A percentile compares a stretch with the other conserved stretches of the same genome.
These are phyloP conservation scores for Lathyrus sativus DNA, from an alignment of 306 rosid genomes.

Conservation along the genomic window DNA sequence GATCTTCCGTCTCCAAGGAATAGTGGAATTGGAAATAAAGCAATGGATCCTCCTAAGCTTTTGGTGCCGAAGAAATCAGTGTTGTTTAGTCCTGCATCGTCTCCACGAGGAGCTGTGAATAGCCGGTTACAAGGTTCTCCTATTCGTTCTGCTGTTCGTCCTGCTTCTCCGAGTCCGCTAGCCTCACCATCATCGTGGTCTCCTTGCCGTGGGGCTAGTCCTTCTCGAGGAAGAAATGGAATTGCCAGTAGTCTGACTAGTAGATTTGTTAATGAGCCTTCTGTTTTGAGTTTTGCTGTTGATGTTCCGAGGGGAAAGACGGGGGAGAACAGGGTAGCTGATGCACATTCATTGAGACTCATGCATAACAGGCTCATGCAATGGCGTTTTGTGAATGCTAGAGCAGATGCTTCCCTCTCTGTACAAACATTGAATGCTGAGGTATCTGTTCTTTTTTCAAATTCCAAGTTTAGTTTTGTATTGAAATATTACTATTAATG, in stretches of 20 bases:
- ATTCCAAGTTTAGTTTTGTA: neutral
- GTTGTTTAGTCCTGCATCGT: constrained; percentile 56
- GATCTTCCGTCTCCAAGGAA: constrained; percentile 55
- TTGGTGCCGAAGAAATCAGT: constrained; percentile 45
- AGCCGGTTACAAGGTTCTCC: constrained; percentile 66
- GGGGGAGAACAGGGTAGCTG: constrained; percentile 63
- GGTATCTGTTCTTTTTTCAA: constrained; percentile 49
- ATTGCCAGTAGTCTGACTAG: constrained; percentile 40
- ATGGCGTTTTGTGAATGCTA: constrained; percentile 87
- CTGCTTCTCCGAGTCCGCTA: constrained; percentile 72
- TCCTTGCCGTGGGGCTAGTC: constrained; percentile 73
- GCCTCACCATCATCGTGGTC: constrained; percentile 48
- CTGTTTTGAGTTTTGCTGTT: constrained; percentile 67
- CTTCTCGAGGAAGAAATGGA: constrained; percentile 61
- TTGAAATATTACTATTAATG: constrained; percentile 8
- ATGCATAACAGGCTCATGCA: constrained; percentile 78
- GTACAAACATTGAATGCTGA: constrained; percentile 75
- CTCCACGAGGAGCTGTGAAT: constrained; percentile 64
- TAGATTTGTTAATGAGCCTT: constrained; percentile 56
- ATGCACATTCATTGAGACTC: constrained; percentile 77
- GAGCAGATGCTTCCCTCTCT: constrained; percentile 62
- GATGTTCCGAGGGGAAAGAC: constrained; percentile 70
- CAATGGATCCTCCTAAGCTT: constrained; percentile 47
- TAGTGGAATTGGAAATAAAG: constrained; percentile 51
- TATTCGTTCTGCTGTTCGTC: constrained; percentile 53